Conservation (phyloP, 352 stramenopile genomes). For the Phytophthora melonis region DNA sequence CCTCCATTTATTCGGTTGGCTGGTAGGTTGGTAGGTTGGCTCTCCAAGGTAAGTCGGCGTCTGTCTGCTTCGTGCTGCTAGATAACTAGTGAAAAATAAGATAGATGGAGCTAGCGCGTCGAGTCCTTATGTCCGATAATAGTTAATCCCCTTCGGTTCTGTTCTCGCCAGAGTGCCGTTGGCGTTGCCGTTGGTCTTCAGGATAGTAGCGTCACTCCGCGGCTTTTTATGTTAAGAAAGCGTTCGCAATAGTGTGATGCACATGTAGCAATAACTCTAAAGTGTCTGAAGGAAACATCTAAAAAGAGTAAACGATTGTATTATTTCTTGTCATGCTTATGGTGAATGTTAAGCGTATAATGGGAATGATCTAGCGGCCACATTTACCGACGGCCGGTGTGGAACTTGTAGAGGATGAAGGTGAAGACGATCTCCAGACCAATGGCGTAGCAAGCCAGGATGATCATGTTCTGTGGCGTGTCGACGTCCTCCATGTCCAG, state of each 20-base stretch:
- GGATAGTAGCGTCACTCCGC: neutral
- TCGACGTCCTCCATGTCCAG: slow-evolving; percentile 59
- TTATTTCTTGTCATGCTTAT: neutral
- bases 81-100: neutral
- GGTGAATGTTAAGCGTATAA: neutral
- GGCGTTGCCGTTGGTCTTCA: neutral
- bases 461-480: slow-evolving; percentile 52
- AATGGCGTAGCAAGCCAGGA: slow-evolving; percentile 48
- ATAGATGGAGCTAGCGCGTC: neutral
- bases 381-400: slow-evolving; percentile 22
- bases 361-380: neutral
- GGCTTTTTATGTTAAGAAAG: neutral
- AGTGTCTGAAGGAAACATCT: too few species aligned
- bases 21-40: neutral
- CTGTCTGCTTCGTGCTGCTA: slow-evolving; percentile 1
- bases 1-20: slow-evolving; percentile 4
- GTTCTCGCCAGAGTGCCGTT: neutral
- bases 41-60: neutral
- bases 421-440: slow-evolving; percentile 55
- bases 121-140: neutral
- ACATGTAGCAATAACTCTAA: neutral
- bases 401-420: slow-evolving; percentile 39
- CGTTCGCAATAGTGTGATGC: neutral
- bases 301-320: too few species aligned
- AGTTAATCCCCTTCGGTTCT: neutral